Evolutionary conservation across 441 rosid species (phyloP).

Genomic region (Populus hybrid): DNA sequence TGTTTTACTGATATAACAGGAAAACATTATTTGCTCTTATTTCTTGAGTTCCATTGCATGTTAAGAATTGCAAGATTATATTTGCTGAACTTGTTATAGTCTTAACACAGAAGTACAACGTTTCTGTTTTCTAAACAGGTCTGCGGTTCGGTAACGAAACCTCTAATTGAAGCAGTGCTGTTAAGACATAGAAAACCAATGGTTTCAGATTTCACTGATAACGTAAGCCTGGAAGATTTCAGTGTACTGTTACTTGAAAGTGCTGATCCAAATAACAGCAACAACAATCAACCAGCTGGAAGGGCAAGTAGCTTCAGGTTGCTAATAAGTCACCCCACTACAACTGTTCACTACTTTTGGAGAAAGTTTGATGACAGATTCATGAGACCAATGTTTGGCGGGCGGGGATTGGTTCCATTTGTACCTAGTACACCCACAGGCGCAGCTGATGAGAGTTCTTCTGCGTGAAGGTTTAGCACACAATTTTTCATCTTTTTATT

Average conservation of each 20-base stretch:
- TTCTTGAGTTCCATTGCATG: neutral
- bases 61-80: neutral
- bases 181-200: conserved; percentile 32
- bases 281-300: neutral
- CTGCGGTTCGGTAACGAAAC: conserved; percentile 66
- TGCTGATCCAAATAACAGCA: no score
- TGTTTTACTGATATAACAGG: neutral
- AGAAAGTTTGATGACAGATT: conserved; percentile 61
- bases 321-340: conserved; percentile 45
- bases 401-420: conserved; percentile 78
- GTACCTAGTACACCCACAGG: conserved; percentile 77
- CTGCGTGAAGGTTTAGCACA: neutral
- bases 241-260: conserved; percentile 26
- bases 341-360: conserved; percentile 61
- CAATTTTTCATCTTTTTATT: neutral
- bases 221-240: conserved; percentile 53
- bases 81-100: neutral
- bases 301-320: conserved; percentile 42
- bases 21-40: neutral
- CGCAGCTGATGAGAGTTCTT: conserved; percentile 32
- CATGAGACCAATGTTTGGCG: conserved; percentile 78
- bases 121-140: conserved; percentile 33
- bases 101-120: neutral
- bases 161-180: conserved; percentile 51
- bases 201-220: conserved; percentile 39